Conservation (phyloP, 2,329 filamentous ascomycete species). For the Dendryphion nanum region DNA sequence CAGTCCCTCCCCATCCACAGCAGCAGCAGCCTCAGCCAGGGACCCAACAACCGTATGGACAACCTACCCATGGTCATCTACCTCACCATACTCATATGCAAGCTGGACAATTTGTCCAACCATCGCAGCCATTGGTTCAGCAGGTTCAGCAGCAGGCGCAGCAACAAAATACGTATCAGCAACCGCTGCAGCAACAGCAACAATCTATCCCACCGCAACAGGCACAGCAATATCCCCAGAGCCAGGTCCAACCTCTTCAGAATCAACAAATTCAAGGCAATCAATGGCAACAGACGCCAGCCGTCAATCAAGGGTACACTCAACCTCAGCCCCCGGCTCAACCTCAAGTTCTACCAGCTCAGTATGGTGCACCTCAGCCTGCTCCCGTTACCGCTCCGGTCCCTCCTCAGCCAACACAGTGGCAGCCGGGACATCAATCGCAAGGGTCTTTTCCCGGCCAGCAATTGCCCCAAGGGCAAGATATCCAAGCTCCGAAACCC, state of each 20-base stretch:
- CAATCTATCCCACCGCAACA: neutral
- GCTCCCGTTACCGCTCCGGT: too few relatives aligned
- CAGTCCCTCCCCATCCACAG: constrained; percentile 1
- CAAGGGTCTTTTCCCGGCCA: constrained; percentile 17
- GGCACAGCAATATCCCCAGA: neutral
- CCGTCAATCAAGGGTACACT: neutral
- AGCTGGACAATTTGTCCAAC: constrained; percentile 12
- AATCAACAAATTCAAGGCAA: constrained; percentile 1
- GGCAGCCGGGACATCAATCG: constrained; percentile 23
- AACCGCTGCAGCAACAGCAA: neutral
- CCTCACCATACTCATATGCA: constrained; percentile 10
- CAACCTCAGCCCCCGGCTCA: constrained; percentile 7
- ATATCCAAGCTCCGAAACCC: constrained; percentile 28
- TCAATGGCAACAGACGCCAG: constrained; percentile 2
- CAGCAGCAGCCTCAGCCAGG: constrained; percentile 1
- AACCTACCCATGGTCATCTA: constrained; percentile 9
- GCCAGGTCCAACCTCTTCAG: neutral
- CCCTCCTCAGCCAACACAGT: constrained; percentile 12
- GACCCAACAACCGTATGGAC: constrained; percentile 4
- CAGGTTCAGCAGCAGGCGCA: neutral
- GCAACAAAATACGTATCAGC: neutral
- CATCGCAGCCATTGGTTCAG: constrained; percentile 1
- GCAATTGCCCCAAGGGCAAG: constrained; percentile 14
- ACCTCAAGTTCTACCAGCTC: constrained; percentile 2
- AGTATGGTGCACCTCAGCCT: constrained; percentile 10